These are phyloP conservation scores for Leishmania major DNA, from an alignment of 208 protist genomes.

Conservation along the genomic window DNA sequence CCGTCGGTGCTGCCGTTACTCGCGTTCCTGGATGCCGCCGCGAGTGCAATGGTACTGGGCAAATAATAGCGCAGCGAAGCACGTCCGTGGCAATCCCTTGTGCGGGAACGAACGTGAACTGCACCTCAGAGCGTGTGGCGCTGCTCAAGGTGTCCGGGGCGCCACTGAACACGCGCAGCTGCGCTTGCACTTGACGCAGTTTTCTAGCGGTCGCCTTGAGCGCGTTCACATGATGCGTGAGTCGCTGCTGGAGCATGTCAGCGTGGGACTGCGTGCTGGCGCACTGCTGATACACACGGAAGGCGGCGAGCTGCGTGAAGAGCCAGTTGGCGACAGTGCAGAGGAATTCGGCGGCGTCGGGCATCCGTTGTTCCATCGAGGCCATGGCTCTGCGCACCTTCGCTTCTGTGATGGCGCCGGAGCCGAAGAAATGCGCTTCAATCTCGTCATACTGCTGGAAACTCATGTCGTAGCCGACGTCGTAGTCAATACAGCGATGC, in stretches of 20 bases:
- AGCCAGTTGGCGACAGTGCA: constrained; percentile 47
- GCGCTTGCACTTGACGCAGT: constrained; percentile 40
- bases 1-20: neutral
- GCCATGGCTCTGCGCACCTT: constrained; percentile 21
- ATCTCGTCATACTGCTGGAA: constrained; percentile 33
- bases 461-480: constrained; percentile 45
- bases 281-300: constrained; percentile 37
- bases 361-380: constrained; percentile 2
- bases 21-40: neutral
- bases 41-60: constrained; percentile 6
- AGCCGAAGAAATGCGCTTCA: constrained; percentile 26
- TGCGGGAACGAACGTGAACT: constrained; percentile 36
- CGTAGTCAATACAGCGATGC: constrained; percentile 41
- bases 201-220: constrained; percentile 41
- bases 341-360: constrained; percentile 13
- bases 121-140: neutral
- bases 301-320: constrained; percentile 44
- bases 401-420: constrained; percentile 17
- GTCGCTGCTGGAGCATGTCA: constrained; percentile 43
- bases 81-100: constrained; percentile 28
- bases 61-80: constrained; percentile 41
- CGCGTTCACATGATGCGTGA: constrained; percentile 41
- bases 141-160: neutral
- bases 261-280: constrained; percentile 43
- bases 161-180: constrained; percentile 33